These are phyloP conservation scores for Sporodiniella umbellata DNA, from an alignment of 371 early-diverging fungal species.

Conservation along the genomic window DNA sequence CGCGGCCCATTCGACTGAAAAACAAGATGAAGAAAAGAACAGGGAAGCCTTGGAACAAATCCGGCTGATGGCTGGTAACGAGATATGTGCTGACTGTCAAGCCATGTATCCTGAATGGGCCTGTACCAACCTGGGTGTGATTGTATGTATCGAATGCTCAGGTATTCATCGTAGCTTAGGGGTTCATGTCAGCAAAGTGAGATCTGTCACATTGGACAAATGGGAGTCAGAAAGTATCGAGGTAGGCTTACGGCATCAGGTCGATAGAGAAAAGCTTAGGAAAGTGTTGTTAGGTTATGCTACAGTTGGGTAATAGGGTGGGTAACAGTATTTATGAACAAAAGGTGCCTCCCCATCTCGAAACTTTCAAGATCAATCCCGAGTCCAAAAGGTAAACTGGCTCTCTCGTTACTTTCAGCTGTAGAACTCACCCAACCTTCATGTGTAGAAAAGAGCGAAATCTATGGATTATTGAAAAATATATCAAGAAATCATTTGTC, in stretches of 20 bases:
- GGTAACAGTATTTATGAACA: constrained; percentile 77
- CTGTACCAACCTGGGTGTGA: constrained; percentile 85
- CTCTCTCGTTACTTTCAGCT: not conserved
- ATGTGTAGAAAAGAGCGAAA: constrained; percentile 55
- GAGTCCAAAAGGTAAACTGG: constrained; percentile 23
- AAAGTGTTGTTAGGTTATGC: constrained; percentile 62
- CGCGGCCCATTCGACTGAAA: not conserved
- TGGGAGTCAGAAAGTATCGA: constrained; percentile 83
- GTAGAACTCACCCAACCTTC: too few relatives aligned
- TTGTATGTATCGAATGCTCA: constrained; percentile 96
- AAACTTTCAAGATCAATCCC: constrained; percentile 28
- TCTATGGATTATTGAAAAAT: constrained; percentile 73
- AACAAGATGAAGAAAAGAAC: constrained; percentile 17
- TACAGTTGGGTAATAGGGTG: constrained; percentile 72
- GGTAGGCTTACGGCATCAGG: constrained; percentile 27
- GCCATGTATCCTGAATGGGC: constrained; percentile 86
- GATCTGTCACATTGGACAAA: constrained; percentile 82
- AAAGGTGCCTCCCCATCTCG: constrained; percentile 37
- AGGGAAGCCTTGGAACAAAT: constrained; percentile 26
- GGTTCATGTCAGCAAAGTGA: constrained; percentile 86
- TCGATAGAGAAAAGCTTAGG: not conserved
- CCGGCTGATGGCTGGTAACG: constrained; percentile 59
- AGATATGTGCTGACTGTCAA: constrained; percentile 80
- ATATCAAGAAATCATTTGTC: constrained; percentile 66
- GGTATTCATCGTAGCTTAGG: constrained; percentile 97